These are phyloP conservation scores for Penicillium occitanis DNA, from an alignment of 2,329 filamentous ascomycete genomes.

Conservation along the genomic window DNA sequence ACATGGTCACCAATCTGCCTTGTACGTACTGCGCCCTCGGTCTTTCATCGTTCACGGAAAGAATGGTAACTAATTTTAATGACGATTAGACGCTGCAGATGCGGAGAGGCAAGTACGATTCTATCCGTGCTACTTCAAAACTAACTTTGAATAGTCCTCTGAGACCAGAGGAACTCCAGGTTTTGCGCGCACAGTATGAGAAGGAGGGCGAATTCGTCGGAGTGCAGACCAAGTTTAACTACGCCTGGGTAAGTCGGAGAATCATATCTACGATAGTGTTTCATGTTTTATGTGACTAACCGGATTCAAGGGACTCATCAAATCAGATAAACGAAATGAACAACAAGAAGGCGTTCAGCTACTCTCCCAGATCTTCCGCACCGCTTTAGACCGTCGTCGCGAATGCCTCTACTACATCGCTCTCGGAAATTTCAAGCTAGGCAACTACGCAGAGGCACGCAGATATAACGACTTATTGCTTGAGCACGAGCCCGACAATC, in stretches of 20 bases:
- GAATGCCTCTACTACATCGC: constrained; percentile 99
- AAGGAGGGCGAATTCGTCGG: constrained; percentile 97
- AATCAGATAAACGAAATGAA: constrained; percentile 78
- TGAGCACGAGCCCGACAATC: constrained; percentile 85
- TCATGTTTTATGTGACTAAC: constrained; percentile 6
- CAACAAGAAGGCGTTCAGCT: constrained; percentile 93
- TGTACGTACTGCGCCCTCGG: constrained; percentile 40
- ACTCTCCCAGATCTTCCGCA: constrained; percentile 94
- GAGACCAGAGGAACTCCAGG: constrained; percentile 86
- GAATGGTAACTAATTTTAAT: neutral
- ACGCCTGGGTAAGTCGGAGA: constrained; percentile 76
- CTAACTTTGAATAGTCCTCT: constrained; percentile 63
- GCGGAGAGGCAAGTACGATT: constrained; percentile 74
- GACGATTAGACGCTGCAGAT: constrained; percentile 79
- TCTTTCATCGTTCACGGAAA: constrained; percentile 3
- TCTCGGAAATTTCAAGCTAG: constrained; percentile 95
- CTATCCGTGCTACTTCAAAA: neutral
- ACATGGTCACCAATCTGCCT: constrained; percentile 51
- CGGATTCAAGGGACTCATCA: constrained; percentile 76
- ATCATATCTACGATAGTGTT: neutral
- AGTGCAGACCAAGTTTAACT: constrained; percentile 99
- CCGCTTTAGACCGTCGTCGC: constrained; percentile 84
- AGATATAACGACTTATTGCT: constrained; percentile 91
- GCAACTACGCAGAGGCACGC: constrained; percentile 92
- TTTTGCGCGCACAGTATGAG: constrained; percentile 90